Base-by-base conservation (phyloP, 768 basidiomycete species). In the Sporobolomyces pararoseus region DNA sequence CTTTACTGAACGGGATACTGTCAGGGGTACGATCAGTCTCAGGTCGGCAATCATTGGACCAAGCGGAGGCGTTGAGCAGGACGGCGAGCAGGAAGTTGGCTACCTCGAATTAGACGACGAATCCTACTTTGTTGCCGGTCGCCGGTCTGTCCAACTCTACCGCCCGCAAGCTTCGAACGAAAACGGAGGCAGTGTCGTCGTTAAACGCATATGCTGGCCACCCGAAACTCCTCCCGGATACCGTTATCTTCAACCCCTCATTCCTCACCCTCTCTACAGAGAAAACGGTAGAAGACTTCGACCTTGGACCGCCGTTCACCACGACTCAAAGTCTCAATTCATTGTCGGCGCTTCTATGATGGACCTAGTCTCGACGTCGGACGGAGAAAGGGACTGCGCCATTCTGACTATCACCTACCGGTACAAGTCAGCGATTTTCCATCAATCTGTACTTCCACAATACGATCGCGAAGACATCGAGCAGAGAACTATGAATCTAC, bases 71-170 rank as follows among this genome's bases (percentile, higher is more conserved):
- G n/a, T n/a, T n/a, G n/a, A n/a, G n/a, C n/a, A 42, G 46, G 23
- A 47, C 46, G 52, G 31, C 34, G 55, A 39, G n/a, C n/a, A 37
- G 17, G 44, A 57, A 17, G 63, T 65, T 6, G 3, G 0, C 39
- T 70, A 70, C 29, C 42, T 65, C 59, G 68, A 70, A 50, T 6
- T 70, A n/a, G 68, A 70, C 49, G n/a, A 44, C 6, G 10, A 23
- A 7, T 21, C n/a, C 6, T 2, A 49, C 29, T 60, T 39, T 32
- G 12, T 65, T 29, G 63, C 49, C 16, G 68, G 68, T 1, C 39
- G 10, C 29, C 37, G 49, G 7, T 44, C n/a, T 16, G 46, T 47
- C 17, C 39, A 42, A 42, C 9, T 42, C 39, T 10, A 10, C 10
- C 10, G 17, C 10, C 10, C 39, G 17, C 39, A 9, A 10, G 10